A percentile compares a stretch with the other conserved stretches of the same genome.
Evolutionary conservation across 2,329 filamentous ascomycete species (phyloP).

Genomic region (Penicillium frequentans): DNA sequence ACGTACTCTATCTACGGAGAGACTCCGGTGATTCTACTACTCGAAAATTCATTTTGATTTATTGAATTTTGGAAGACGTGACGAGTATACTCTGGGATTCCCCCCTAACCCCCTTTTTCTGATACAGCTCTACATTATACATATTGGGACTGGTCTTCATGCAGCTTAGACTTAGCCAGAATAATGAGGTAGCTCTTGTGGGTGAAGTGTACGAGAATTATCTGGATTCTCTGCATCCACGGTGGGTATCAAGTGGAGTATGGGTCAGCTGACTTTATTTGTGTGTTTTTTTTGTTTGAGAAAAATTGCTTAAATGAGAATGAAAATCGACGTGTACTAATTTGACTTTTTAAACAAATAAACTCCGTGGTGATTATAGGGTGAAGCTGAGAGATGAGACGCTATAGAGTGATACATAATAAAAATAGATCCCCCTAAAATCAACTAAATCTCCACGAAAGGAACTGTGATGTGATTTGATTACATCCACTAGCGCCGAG

Average conservation of each 20-base stretch:
- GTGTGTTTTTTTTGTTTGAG: neutral
- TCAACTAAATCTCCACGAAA: neutral
- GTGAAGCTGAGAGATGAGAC: too few relatives aligned
- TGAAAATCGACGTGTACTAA: too few relatives aligned
- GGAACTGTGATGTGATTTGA: constrained; percentile 24
- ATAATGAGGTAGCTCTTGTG: neutral
- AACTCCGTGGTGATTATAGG: too few relatives aligned
- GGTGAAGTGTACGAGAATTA: neutral
- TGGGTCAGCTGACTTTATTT: neutral
- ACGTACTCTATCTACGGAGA: neutral
- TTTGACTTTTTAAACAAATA: neutral
- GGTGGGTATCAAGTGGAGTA: neutral
- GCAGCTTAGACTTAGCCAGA: neutral
- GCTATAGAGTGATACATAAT: neutral
- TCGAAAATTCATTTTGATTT: neutral
- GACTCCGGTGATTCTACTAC: neutral
- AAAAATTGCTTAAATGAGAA: too few relatives aligned
- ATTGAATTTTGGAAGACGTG: neutral
- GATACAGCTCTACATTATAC: neutral
- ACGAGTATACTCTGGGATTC: too few relatives aligned
- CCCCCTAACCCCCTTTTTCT: neutral
- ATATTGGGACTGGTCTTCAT: neutral
- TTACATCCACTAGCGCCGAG: constrained; percentile 23
- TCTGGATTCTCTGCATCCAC: neutral
- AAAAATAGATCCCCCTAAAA: neutral